Base-by-base conservation (phyloP, 352 stramenopile genomes). In the Globisporangium abappressorium region DNA sequence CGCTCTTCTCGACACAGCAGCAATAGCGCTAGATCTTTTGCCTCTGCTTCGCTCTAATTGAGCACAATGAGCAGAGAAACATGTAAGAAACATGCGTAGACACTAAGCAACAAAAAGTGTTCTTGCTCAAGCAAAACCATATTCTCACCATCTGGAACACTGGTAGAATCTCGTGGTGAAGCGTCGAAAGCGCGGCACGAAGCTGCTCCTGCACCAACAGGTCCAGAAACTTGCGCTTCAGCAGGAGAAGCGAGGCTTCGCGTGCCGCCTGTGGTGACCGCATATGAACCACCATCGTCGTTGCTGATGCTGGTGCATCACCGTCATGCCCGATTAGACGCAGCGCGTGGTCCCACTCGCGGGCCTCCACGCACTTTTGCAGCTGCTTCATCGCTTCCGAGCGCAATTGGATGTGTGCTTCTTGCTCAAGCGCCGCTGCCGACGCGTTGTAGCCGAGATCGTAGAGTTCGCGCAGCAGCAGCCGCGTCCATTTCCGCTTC, bases 381-480 rank as follows among this genome's bases (percentile, higher is more conserved):
- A 92, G 68, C 47, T 60, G 64, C 56, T 82, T 70, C 86, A 94
- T 91, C 6, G 74, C 73, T 1, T 64, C 41, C 3, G 86, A 92
- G 11, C 77, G 76, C 2, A 94, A 64, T 54, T 87, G 74, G 26
- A 94, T 75, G 0, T 58, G 68, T 8, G 86, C 84, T 56, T 93
- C 86, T 8, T 70, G 72, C 62, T 94, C 84, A 18, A 94, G 76
- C 41, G 72, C 64, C 12, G 69, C 70, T 0, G 84, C 86, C 0
- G 81, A 66, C 24, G 74, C 63, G 11, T 47, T 46, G 47, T 79
- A 92, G 9, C 83, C 82, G 20, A 91, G 71, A 67, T 94, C 86
- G 70, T 92, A 90, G 24, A 94, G 77, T 69, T 94, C 86, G 12
- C 86, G 81, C 5, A 94, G 77, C 34, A 94, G 60, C 51, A 93